Base-by-base conservation (phyloP, 805 yeast species). In the Starmerella floricola region DNA sequence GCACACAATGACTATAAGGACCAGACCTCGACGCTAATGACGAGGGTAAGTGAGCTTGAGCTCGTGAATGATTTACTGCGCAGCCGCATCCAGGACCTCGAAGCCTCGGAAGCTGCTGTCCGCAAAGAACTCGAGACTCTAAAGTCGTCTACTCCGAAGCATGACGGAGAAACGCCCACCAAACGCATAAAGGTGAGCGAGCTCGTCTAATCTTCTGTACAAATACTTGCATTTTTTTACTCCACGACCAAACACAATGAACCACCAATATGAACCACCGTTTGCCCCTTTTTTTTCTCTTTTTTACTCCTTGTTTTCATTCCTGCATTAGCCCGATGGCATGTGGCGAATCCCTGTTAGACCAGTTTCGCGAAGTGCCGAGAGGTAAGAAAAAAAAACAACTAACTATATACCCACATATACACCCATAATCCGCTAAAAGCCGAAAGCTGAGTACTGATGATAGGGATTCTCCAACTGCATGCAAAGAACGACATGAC, bases 41-140 rank as follows among this genome's bases (percentile, higher is more conserved):
- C 95, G 0, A 69, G 93, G 45, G 83, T 87, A 18, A 74, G 81
- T 11, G 97, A 88, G 59, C 69, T 88, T 47, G 97, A 88, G 59
- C 67, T 87, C 33, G 94, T 88, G 31, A 87, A 86, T 54, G 96
- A 87, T 57, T 64, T 88, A 45, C 83, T 85, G 65, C 74, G 83
- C 52, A 74, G 88, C 6, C 73, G 94, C 51, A 83, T 88, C 34
- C 67, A 72, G 59, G 95, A 88, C 57, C 67, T 88, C 49, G 95
- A 88, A 62, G 52, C 57, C 12, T 48, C 60, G 2, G 69, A 65
- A 44, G 42, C 55, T 8, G 51, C 57, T 21, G 59, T 65, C 10
- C 54, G 66, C 6, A 48, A 51, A 28, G 41, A 45, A 17, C 48
- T 39, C 17, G 53, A 37, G 20, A 20, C 31, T 20, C 41, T 50